A percentile compares a stretch with the other conserved stretches of the same genome.
Evolutionary conservation across 176 grass and related monocot species (phyloP).

Genomic region (sorghum (Sorghum bicolor)): DNA sequence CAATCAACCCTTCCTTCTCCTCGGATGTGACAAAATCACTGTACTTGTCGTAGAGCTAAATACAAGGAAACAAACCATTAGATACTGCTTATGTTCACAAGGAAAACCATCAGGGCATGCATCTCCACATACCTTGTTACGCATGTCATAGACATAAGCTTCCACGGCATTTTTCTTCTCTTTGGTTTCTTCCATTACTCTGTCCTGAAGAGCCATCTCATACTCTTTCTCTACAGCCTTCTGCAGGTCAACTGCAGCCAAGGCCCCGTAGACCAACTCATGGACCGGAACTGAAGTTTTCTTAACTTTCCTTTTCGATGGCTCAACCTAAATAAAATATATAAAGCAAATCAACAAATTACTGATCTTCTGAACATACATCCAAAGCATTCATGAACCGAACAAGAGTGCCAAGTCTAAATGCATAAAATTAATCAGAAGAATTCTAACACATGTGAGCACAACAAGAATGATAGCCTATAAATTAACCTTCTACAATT

Average conservation of each 20-base stretch:
- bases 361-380: not conserved
- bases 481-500: not conserved
- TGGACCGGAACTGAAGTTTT: slow-evolving; percentile 69
- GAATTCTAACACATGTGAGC: not conserved
- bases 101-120: not conserved
- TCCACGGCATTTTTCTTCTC: slow-evolving; percentile 98
- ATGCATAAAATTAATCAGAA: not conserved
- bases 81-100: not conserved
- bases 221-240: slow-evolving; percentile 88
- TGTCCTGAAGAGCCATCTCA: slow-evolving; percentile 97
- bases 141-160: slow-evolving; percentile 97
- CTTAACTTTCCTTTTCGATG: slow-evolving; percentile 86
- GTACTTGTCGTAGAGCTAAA: slow-evolving; percentile 78
- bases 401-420: not conserved
- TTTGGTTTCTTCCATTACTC: slow-evolving; percentile 98
- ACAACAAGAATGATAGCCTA: not conserved
- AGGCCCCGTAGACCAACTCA: slow-evolving; percentile 73
- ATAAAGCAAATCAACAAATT: not conserved
- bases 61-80: slow-evolving; percentile 37
- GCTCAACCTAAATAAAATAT: slow-evolving; percentile 53
- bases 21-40: slow-evolving; percentile 56
- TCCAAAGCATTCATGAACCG: not conserved
- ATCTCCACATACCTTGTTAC: slow-evolving; percentile 68
- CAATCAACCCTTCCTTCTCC: slow-evolving; percentile 72
- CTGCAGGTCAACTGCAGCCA: slow-evolving; percentile 58